Conservation (phyloP, 1,284 basidiomycete species). For the Ganoderma multipileum region DNA sequence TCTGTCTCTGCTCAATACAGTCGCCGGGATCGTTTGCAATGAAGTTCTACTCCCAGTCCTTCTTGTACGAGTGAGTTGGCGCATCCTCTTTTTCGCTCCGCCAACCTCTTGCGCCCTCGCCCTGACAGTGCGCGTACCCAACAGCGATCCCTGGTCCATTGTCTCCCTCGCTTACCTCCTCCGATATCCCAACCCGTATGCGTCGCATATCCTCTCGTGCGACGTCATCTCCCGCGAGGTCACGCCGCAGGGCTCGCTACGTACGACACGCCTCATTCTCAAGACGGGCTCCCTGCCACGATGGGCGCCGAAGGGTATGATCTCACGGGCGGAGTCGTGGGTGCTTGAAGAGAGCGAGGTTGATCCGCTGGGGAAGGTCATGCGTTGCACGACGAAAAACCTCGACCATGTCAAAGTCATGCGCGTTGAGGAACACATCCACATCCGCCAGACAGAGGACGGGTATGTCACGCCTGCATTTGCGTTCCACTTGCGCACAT, state of each 20-base stretch:
- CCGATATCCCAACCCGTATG: slow-evolving; percentile 97
- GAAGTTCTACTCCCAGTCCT: slow-evolving; percentile 84
- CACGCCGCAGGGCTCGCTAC: slow-evolving; percentile 77
- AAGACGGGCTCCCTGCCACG: slow-evolving; percentile 90
- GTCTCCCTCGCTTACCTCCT: slow-evolving; percentile 94
- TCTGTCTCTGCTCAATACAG: slow-evolving; percentile 1
- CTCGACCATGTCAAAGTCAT: slow-evolving; percentile 87
- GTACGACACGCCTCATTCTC: slow-evolving; percentile 90
- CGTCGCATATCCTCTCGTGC: slow-evolving; percentile 92
- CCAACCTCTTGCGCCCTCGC: slow-evolving; percentile 15
- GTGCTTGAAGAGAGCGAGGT: slow-evolving; percentile 92
- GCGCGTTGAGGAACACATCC: slow-evolving; percentile 78
- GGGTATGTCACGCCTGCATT: slow-evolving; percentile 53
- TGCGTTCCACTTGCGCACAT: background rate
- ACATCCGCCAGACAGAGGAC: slow-evolving; percentile 65
- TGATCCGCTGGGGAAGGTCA: slow-evolving; percentile 73
- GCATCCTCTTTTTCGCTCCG: background rate
- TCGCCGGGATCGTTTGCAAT: slow-evolving; percentile 56
- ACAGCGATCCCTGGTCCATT: slow-evolving; percentile 89
- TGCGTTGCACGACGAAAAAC: slow-evolving; percentile 78
- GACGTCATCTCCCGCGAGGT: slow-evolving; percentile 89
- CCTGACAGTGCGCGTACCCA: slow-evolving; percentile 19
- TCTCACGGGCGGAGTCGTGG: slow-evolving; percentile 82
- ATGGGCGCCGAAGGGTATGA: slow-evolving; percentile 88
- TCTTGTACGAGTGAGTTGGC: slow-evolving; percentile 76